These are phyloP conservation scores for Centella asiatica DNA, from an alignment of 129 eudicot species.

Conservation along the genomic window DNA sequence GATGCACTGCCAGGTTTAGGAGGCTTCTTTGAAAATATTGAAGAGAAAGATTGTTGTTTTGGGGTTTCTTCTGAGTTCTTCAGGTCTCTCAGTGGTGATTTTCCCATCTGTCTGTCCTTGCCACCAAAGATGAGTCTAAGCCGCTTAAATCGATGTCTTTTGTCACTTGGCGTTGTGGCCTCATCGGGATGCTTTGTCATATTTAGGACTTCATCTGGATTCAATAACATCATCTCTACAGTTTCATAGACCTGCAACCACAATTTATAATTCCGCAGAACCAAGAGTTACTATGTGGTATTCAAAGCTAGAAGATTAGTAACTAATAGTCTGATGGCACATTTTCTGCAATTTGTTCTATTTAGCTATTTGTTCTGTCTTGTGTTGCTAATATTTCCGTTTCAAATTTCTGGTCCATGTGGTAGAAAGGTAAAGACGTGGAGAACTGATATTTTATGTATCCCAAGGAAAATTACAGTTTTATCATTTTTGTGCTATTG, in stretches of 20 bases:
- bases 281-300: no score
- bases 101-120: conserved; percentile 41
- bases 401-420: no score
- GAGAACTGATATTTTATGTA: no score
- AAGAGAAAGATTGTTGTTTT: conserved; percentile 50
- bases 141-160: conserved; percentile 55
- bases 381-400: no score
- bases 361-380: no score
- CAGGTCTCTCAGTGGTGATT: conserved; percentile 39
- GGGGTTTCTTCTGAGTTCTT: conserved; percentile 41
- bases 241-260: conserved; percentile 73
- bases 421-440: no score
- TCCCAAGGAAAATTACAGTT: no score
- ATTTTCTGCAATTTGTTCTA: no score
- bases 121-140: conserved; percentile 63
- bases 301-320: no score
- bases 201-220: conserved; percentile 59
- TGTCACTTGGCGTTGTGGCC: conserved; percentile 36
- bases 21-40: conserved; percentile 85
- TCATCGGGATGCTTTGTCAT: conserved; percentile 56
- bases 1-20: conserved; percentile 65
- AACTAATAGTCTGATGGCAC: no score
- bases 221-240: conserved; percentile 65
- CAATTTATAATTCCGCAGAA: no score
- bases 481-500: no score